These are phyloP conservation scores for Desmodesmus armatus DNA, from an alignment of 139 green algal genomes.

Conservation along the genomic window DNA sequence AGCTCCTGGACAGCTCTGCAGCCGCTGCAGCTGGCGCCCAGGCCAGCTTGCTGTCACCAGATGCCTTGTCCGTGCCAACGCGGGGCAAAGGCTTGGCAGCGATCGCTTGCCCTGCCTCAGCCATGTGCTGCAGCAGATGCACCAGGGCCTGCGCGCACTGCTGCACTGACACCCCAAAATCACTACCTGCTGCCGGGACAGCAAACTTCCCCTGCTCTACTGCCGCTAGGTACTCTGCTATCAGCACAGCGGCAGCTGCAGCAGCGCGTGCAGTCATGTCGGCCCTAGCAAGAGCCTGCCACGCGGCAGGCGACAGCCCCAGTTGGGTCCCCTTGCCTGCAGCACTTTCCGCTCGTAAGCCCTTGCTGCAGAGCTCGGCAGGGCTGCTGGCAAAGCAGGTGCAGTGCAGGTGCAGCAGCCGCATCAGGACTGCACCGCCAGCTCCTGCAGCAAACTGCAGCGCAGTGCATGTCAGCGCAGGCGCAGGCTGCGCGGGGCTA, in stretches of 20 bases:
- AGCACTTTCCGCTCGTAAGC: too few species aligned
- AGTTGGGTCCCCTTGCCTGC: too few species aligned
- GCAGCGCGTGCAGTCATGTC: slow-evolving; percentile 10
- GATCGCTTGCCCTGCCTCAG: background rate
- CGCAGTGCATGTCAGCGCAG: background rate
- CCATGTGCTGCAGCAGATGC: background rate
- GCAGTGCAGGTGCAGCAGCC: slow-evolving; percentile 11
- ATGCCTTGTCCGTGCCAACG: too few species aligned
- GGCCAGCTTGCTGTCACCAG: too few species aligned
- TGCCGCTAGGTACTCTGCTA: background rate
- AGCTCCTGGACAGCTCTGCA: slow-evolving; percentile 11
- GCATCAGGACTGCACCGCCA: background rate
- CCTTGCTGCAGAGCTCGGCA: too few species aligned
- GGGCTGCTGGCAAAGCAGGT: slow-evolving; percentile 29
- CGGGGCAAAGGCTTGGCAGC: background rate
- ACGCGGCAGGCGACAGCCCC: slow-evolving; percentile 6
- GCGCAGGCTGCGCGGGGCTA: background rate
- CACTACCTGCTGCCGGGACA: background rate
- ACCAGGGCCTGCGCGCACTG: slow-evolving; percentile 10
- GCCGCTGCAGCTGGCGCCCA: background rate
- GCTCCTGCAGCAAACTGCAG: slow-evolving; percentile 8
- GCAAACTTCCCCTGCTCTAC: background rate
- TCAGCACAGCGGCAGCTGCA: slow-evolving; percentile 22
- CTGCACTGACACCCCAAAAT: too few species aligned
- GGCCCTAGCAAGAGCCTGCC: slow-evolving; percentile 23